Evolutionary conservation across 1,284 basidiomycete genomes (phyloP).

Genomic region (Irpex sp.): DNA sequence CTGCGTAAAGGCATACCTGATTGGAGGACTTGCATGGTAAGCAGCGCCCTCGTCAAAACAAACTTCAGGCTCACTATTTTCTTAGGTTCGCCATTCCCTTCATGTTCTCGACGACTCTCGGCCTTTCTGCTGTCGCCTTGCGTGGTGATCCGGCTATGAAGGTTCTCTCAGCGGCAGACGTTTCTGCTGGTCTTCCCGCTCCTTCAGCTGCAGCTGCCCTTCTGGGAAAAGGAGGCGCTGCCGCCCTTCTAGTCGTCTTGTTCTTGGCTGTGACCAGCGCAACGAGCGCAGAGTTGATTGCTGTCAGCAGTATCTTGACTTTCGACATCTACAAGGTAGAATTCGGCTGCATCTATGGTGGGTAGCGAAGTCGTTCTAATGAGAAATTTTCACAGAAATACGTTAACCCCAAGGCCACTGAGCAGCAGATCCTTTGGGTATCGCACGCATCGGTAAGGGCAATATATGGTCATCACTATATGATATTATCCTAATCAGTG

Average conservation of each 20-base stretch:
- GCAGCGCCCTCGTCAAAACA: slow-evolving; percentile 11
- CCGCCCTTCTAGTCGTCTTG: slow-evolving; percentile 65
- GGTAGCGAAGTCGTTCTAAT: neutral
- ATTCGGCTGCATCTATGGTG: slow-evolving; percentile 1
- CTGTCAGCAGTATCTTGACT: slow-evolving; percentile 77
- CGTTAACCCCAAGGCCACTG: slow-evolving; percentile 55
- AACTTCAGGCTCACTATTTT: neutral
- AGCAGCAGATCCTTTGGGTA: slow-evolving; percentile 53
- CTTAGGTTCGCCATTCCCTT: slow-evolving; percentile 80
- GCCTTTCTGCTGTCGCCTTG: slow-evolving; percentile 79
- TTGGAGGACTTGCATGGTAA: slow-evolving; percentile 86
- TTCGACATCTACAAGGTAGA: slow-evolving; percentile 68
- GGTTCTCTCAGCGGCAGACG: slow-evolving; percentile 55
- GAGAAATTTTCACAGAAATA: slow-evolving; percentile 34
- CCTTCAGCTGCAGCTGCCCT: slow-evolving; percentile 78
- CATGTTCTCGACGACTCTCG: slow-evolving; percentile 77
- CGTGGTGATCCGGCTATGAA: slow-evolving; percentile 69
- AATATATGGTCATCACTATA: neutral
- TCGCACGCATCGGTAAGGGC: slow-evolving; percentile 39
- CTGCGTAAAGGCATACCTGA: slow-evolving; percentile 86
- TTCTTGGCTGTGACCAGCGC: slow-evolving; percentile 87
- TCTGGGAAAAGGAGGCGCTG: slow-evolving; percentile 74
- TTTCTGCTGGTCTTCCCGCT: slow-evolving; percentile 83
- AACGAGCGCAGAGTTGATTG: slow-evolving; percentile 87
- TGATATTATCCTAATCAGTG: neutral